Conservation (phyloP, 164 flowering plant genomes). For the Chloranthus sessilifolius region DNA sequence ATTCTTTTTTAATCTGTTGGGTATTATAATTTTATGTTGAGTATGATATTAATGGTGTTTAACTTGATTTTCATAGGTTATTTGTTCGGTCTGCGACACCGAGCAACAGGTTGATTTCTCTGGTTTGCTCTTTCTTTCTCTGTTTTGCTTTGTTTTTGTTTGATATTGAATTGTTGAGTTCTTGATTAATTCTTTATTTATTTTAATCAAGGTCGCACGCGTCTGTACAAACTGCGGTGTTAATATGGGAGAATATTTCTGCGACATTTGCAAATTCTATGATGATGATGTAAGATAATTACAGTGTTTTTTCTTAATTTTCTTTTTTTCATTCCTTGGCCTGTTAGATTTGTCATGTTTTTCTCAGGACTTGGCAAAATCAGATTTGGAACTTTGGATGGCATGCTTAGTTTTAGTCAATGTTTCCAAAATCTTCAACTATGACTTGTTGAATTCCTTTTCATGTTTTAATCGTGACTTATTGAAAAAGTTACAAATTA, state of each 20-base stretch:
- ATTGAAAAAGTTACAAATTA: too few relatives aligned
- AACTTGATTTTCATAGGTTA: conserved; percentile 35
- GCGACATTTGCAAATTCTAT: conserved; percentile 80
- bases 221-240: conserved; percentile 89
- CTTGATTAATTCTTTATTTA: background rate
- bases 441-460: too few relatives aligned
- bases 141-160: too few relatives aligned
- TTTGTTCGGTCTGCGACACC: conserved; percentile 65
- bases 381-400: too few relatives aligned
- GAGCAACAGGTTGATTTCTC: conserved; percentile 60
- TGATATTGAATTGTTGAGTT: too few relatives aligned
- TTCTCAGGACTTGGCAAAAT: too few relatives aligned
- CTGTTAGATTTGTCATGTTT: background rate
- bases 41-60: conserved; percentile 11
- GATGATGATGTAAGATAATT: conserved; percentile 77
- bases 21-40: too few relatives aligned
- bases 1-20: too few relatives aligned
- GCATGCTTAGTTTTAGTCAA: too few relatives aligned
- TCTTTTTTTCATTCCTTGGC: background rate
- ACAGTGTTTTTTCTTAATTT: background rate
- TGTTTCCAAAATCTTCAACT: too few relatives aligned
- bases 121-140: background rate
- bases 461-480: too few relatives aligned
- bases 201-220: conserved; percentile 41
- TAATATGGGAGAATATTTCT: conserved; percentile 94